Percentiles rank a stretch among this genome's conserved stretches.
phyloP scores from a whole-genome alignment of 2,329 filamentous ascomycete species.

The Arthrobotrys iridis region DNA sequence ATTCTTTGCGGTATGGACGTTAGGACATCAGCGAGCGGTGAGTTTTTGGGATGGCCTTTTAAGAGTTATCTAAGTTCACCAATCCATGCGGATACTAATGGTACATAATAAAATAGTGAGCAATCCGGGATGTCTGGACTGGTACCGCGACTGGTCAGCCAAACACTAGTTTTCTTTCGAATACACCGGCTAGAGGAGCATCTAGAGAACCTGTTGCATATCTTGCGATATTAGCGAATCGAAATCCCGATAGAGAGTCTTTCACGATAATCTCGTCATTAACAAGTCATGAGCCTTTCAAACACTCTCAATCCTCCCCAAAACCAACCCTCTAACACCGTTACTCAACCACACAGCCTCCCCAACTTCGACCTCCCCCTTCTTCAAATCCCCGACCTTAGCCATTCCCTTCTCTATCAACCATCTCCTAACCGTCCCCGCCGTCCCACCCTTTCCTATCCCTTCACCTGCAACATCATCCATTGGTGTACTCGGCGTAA shows the following conservation, averaged over 20 bases:
- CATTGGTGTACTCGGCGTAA: constrained; percentile 70
- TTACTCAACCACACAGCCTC: constrained; percentile 49
- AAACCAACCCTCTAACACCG: constrained; percentile 39
- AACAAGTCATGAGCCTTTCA: not conserved
- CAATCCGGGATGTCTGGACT: constrained; percentile 86
- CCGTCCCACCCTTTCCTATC: constrained; percentile 25
- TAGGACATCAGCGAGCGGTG: constrained; percentile 91
- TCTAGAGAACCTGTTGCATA: constrained; percentile 19
- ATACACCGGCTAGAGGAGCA: constrained; percentile 13
- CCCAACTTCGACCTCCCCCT: constrained; percentile 25
- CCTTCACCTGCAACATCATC: not conserved
- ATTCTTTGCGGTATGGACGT: constrained; percentile 88
- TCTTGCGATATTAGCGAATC: constrained; percentile 31
- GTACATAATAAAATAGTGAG: constrained; percentile 31
- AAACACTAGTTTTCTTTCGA: constrained; percentile 61
- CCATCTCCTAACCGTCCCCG: constrained; percentile 45
- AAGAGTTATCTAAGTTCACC: no score
- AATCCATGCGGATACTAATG: constrained; percentile 10
- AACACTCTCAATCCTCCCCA: constrained; percentile 32
- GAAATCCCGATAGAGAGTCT: constrained; percentile 3
- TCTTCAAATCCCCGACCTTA: constrained; percentile 49
- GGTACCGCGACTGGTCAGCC: constrained; percentile 82
- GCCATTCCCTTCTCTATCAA: constrained; percentile 45
- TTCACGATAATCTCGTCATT: not conserved
- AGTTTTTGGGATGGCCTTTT: constrained; percentile 59